Evolutionary conservation across 106 monocot genomes (phyloP).

Genomic region (Vanilla planifolia): DNA sequence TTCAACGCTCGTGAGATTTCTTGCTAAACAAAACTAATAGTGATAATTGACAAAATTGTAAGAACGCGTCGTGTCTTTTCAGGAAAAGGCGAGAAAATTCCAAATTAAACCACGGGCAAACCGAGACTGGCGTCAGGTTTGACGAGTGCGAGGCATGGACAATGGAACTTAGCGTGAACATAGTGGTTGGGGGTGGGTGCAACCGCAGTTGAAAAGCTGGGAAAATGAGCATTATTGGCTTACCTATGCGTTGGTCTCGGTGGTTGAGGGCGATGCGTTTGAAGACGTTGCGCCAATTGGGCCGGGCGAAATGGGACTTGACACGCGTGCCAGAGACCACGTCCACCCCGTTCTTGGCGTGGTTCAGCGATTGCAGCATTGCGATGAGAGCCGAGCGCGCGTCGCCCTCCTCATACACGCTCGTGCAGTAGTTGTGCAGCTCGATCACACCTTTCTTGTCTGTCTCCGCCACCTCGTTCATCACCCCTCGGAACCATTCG

Average conservation of each 20-base stretch:
- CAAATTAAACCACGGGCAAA: too few relatives aligned
- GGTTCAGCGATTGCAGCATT: conserved; percentile 85
- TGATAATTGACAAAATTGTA: too few relatives aligned
- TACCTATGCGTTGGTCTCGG: conserved; percentile 39
- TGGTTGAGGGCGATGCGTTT: conserved; percentile 73
- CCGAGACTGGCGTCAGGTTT: too few relatives aligned
- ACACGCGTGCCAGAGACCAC: conserved; percentile 84
- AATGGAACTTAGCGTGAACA: too few relatives aligned
- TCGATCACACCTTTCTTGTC: conserved; percentile 67
- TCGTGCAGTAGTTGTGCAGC: conserved; percentile 93
- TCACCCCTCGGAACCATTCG: conserved; percentile 94
- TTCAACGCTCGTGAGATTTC: too few relatives aligned
- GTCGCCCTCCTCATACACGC: conserved; percentile 97
- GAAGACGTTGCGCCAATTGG: conserved; percentile 84
- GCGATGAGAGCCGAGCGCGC: conserved; percentile 80
- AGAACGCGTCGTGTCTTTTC: too few relatives aligned
- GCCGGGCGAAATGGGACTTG: conserved; percentile 85
- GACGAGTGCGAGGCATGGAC: too few relatives aligned
- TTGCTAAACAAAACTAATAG: too few relatives aligned
- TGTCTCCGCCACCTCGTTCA: conserved; percentile 90
- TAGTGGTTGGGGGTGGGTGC: too few relatives aligned
- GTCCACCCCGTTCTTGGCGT: conserved; percentile 80
- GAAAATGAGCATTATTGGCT: background rate
- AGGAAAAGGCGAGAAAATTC: too few relatives aligned
- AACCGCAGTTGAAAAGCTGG: background rate